Base-by-base conservation (phyloP, 2,329 filamentous ascomycete species). In the Xylariaceae sp. region DNA sequence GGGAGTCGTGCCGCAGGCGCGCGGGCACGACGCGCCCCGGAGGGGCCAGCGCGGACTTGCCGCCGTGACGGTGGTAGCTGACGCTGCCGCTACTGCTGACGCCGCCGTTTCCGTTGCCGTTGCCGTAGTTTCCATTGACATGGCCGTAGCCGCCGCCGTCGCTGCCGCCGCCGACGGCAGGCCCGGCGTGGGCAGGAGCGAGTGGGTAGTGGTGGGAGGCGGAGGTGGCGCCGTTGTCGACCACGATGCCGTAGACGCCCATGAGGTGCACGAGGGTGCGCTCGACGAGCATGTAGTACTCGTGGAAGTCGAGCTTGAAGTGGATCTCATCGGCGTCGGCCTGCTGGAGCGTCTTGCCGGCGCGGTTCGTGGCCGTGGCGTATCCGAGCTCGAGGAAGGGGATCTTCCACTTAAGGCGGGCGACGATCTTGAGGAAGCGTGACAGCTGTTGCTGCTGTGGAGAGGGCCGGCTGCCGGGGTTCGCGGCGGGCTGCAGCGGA, bases 281-380 rank as follows among this genome's bases (percentile, higher is more conserved):
- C 58, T 87, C 82, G 5, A 86, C 70, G 22, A 83, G 68, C 32
- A 76, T 75, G 59, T 86, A 86, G 55, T 80, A 86, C 50, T 87
- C 82, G 57, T 83, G 78, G 42, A 86, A 87, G 50, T 86, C 82
- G 6, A 86, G 68, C 54, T 86, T 85, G 63, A 86, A 86, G 67
- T 84, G 84, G 12, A 74, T 67, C 54, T 80, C 75, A 17, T 42
- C 38, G 2, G 37, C 44, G 6, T 51, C 46, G n/a, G 47, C 36
- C 9, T 54, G 49, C 16, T 55, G 52, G 14, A 51, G 47, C 0
- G 56, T 46, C 28, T 65, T 61, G 25, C 51, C 57, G 21, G 46
- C 53, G 5, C 61, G 60, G 22, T 59, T 53, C 16, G 61, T 59
- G 0, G 76, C 75, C 2, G 64, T 59, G n/a, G 54, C 55, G 49